Conservation (phyloP, 352 stramenopile species). For the Phytopythium oedochilum region DNA sequence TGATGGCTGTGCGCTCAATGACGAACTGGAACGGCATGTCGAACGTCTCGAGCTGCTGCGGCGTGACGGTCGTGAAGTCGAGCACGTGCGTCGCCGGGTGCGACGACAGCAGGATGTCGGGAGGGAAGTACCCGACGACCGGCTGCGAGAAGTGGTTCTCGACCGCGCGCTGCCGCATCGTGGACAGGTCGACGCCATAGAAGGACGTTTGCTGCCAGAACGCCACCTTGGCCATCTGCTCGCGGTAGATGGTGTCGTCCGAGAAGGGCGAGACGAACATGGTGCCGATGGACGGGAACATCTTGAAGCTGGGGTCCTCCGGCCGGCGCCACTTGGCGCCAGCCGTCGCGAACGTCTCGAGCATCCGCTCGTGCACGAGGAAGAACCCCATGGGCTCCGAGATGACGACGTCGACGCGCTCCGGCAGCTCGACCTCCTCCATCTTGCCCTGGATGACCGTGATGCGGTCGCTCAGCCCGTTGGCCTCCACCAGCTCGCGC, state of each 20-base stretch:
- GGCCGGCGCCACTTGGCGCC: slow-evolving; percentile 94
- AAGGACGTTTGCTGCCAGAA: slow-evolving; percentile 96
- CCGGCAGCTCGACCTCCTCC: slow-evolving; percentile 95
- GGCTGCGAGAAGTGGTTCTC: slow-evolving; percentile 97
- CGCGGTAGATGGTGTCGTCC: slow-evolving; percentile 92
- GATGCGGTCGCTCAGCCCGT: slow-evolving; percentile 94
- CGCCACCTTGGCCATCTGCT: slow-evolving; percentile 89
- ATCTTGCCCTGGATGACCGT: slow-evolving; percentile 97
- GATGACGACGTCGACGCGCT: slow-evolving; percentile 98
- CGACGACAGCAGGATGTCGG: slow-evolving; percentile 66
- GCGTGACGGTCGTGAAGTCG: slow-evolving; percentile 79
- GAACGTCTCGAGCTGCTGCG: slow-evolving; percentile 85
- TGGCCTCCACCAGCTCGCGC: slow-evolving; percentile 90
- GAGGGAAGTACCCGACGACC: slow-evolving; percentile 92
- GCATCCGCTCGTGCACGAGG: slow-evolving; percentile 98
- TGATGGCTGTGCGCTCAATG: slow-evolving; percentile 87
- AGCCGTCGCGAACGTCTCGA: slow-evolving; percentile 96
- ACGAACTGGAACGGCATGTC: slow-evolving; percentile 89
- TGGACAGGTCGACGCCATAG: slow-evolving; percentile 96
- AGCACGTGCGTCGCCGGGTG: slow-evolving; percentile 63
- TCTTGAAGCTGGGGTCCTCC: slow-evolving; percentile 58
- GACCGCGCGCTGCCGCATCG: slow-evolving; percentile 92
- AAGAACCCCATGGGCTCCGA: slow-evolving; percentile 99
- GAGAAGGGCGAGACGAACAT: slow-evolving; percentile 97
- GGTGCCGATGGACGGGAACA: slow-evolving; percentile 97